Percentiles rank a stretch among this genome's conserved stretches.
Conservation (phyloP, 345 rosid genomes). For the Boechera stricta region DNA sequence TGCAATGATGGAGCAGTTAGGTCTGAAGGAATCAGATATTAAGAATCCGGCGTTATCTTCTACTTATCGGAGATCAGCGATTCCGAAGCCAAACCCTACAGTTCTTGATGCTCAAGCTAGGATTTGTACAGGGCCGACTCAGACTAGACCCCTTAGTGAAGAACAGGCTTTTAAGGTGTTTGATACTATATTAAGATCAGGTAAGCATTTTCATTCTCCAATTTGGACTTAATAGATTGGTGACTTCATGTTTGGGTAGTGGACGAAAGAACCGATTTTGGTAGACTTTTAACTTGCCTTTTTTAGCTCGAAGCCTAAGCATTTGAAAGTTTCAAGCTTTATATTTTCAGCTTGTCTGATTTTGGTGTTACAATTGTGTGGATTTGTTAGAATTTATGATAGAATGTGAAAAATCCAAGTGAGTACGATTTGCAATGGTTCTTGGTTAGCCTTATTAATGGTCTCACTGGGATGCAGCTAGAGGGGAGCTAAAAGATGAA, state of each 20-base stretch:
- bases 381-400: slow-evolving; percentile 3
- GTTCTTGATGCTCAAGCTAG: slow-evolving; percentile 94
- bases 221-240: slow-evolving; percentile 1
- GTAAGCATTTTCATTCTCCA: slow-evolving; percentile 37
- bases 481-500: slow-evolving; percentile 75
- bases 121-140: slow-evolving; percentile 97
- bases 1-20: slow-evolving; percentile 59
- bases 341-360: slow-evolving; percentile 2
- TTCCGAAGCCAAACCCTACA: slow-evolving; percentile 78
- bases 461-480: slow-evolving; percentile 51
- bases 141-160: slow-evolving; percentile 75
- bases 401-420: background rate
- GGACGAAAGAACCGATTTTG: background rate
- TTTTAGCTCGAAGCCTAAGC: background rate
- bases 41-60: slow-evolving; percentile 75
- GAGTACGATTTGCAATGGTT: slow-evolving; percentile 13
- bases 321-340: slow-evolving; percentile 19
- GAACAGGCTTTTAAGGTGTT: slow-evolving; percentile 78
- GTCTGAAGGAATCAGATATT: slow-evolving; percentile 63
- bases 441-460: background rate
- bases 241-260: background rate
- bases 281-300: background rate
- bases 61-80: slow-evolving; percentile 65
- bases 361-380: background rate
- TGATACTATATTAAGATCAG: slow-evolving; percentile 81